Evolutionary conservation across 441 rosid genomes (phyloP), one percentile per base, ranked within the genome.

Genomic region (Pelargonium citronellum): DNA sequence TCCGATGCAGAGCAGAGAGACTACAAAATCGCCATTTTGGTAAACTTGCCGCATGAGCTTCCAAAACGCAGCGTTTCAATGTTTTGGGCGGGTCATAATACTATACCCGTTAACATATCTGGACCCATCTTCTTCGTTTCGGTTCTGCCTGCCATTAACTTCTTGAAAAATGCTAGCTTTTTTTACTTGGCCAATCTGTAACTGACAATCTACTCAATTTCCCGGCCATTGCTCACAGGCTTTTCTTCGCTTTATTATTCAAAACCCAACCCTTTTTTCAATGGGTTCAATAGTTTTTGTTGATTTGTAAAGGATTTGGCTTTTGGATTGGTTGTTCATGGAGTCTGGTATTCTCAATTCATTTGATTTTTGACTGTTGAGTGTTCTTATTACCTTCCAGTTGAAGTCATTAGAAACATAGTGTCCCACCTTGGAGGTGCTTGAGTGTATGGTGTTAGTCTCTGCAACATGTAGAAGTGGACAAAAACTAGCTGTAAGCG

Each of bases 391-490:
- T 55, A 73, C 64, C 78, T 86, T 73, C 83, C 90, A 3, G 82
- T 85, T 16, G 92, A 89, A 80, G 86, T 91, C 2, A 71, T 89
- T 67, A 95, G 92, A 16, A 86, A 84, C 69, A 85, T 91, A 66
- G 69, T 87, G 43, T 91, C 92, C 16, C 79, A 74, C 12, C 82
- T 89, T 11, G 73, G 69, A 16, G 87, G 80, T 16, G 92, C 91
- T 1, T 71, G 91, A 0, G 89, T 69, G 87, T 84, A 43, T 24
- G 30, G 87, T 91, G 19, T 74, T 85, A 63, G 91, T 94, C 22
- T 91, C 96, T 49, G 75, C 83, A 11, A 86, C 91, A 0, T 91
- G 92, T 78, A 74, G 55, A 91, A 87, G 46, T 91, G 91, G 98
- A 84, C 81, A 11, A 82, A 88, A 77, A 94, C 96, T 66, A 88